Conservation (phyloP, 495 filamentous ascomycete species). For the Penicillium nucicola region DNA sequence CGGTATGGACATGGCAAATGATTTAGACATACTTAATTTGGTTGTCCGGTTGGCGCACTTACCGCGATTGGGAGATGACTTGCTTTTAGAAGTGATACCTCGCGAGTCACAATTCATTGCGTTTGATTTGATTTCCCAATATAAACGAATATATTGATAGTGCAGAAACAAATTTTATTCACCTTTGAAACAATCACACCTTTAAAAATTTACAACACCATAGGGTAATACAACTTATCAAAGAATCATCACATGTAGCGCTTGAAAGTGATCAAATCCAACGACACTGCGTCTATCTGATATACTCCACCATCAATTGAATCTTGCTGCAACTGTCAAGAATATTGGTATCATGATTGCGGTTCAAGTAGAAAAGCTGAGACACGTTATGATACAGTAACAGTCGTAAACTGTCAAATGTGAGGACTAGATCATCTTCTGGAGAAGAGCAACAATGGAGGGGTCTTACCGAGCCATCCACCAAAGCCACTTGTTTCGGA, state of each 20-base stretch:
- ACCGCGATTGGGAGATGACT: too few species aligned
- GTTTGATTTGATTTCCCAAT: too few species aligned
- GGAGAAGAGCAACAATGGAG: background rate
- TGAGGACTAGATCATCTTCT: background rate
- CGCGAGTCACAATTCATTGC: too few species aligned
- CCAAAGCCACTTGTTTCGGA: slow-evolving; percentile 35
- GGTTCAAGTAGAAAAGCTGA: slow-evolving; percentile 50
- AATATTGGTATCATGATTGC: slow-evolving; percentile 22
- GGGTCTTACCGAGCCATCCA: slow-evolving; percentile 49
- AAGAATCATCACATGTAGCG: background rate
- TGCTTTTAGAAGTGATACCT: too few species aligned
- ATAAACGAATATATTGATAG: too few species aligned
- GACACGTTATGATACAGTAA: slow-evolving; percentile 52
- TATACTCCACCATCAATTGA: slow-evolving; percentile 28
- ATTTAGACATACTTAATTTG: too few species aligned
- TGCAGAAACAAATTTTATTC: too few species aligned
- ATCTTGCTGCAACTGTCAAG: slow-evolving; percentile 47
- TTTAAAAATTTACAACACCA: too few species aligned
- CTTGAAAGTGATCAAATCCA: background rate
- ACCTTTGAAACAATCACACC: too few species aligned
- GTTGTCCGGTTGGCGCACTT: too few species aligned
- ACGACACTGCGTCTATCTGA: slow-evolving; percentile 9
- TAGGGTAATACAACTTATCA: background rate
- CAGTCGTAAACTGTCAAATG: slow-evolving; percentile 48
- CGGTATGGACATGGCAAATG: too few species aligned